These are phyloP conservation scores for Apium graveolens DNA, from an alignment of 129 eudicot genomes.

Conservation along the genomic window DNA sequence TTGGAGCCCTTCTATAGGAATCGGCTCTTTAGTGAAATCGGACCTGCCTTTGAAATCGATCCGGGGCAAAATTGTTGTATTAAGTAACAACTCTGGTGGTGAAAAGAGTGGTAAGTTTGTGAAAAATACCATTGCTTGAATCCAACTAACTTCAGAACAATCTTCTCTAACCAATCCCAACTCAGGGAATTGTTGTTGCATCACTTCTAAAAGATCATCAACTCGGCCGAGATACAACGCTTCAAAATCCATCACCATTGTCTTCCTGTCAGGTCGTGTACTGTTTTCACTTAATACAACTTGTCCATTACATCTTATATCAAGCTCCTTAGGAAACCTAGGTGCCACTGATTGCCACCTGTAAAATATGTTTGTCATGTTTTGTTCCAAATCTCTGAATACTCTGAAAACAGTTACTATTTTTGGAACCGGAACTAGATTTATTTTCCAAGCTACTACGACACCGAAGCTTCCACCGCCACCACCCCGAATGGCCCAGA, in stretches of 20 bases:
- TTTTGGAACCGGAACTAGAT: constrained; percentile 27
- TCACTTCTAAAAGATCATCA: constrained; percentile 5
- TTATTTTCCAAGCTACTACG: constrained; percentile 27
- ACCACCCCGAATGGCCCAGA: constrained; percentile 36
- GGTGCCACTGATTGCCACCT: constrained; percentile 22
- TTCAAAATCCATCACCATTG: constrained; percentile 11
- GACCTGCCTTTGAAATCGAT: constrained; percentile 29
- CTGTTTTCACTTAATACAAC: neutral
- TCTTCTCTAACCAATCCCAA: constrained; percentile 17
- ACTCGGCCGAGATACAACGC: constrained; percentile 25
- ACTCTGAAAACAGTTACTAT: constrained; percentile 23
- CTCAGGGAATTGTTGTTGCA: constrained; percentile 27
- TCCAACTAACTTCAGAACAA: constrained; percentile 32
- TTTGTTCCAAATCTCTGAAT: constrained; percentile 11
- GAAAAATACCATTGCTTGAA: constrained; percentile 15
- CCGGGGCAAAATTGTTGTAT: neutral
- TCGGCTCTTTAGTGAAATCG: constrained; percentile 26
- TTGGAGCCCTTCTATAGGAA: constrained; percentile 21
- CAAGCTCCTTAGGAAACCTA: constrained; percentile 18
- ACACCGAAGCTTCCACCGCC: constrained; percentile 44
- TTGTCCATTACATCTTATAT: constrained; percentile 16
- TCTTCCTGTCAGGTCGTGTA: neutral
- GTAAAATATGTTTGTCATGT: constrained; percentile 19
- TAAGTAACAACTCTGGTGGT: constrained; percentile 13
- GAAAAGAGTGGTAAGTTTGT: neutral